phyloP scores from a whole-genome alignment of 2,329 filamentous ascomycete genomes.

The Trichoderma atrobrunneum region DNA sequence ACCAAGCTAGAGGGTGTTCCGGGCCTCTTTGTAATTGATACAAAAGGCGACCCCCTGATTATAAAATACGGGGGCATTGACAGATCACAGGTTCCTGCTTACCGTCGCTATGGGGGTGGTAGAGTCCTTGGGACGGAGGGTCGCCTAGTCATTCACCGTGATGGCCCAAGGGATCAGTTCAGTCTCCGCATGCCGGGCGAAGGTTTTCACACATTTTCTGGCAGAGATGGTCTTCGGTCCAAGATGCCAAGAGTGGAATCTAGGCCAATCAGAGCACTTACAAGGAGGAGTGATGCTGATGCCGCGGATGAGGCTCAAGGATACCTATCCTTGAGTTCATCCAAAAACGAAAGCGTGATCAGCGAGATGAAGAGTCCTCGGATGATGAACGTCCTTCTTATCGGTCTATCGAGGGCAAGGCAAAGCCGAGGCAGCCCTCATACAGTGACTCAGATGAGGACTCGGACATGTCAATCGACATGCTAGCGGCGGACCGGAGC shows the following conservation, averaged over 20 bases:
- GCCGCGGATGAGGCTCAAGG: constrained; percentile 37
- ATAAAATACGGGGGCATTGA: constrained; percentile 71
- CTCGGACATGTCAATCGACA: constrained; percentile 42
- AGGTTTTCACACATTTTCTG: constrained; percentile 29
- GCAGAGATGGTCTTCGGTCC: constrained; percentile 49
- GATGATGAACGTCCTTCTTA: constrained; percentile 55
- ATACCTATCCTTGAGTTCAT: constrained; percentile 46
- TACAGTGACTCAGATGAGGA: constrained; percentile 51
- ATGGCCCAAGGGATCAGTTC: constrained; percentile 56
- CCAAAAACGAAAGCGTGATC: constrained; percentile 43
- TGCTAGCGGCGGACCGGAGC: constrained; percentile 33
- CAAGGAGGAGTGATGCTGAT: constrained; percentile 25
- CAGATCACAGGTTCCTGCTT: constrained; percentile 67
- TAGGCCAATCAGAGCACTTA: constrained; percentile 40
- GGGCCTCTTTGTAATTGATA: constrained; percentile 61
- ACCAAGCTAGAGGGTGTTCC: constrained; percentile 21
- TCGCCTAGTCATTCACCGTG: constrained; percentile 64
- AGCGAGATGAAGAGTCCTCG: constrained; percentile 37
- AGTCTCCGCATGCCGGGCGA: constrained; percentile 47
- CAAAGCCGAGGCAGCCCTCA: constrained; percentile 47
- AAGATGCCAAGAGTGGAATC: constrained; percentile 39
- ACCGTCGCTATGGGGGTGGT: constrained; percentile 66
- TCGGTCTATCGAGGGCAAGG: constrained; percentile 63
- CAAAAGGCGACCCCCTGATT: constrained; percentile 73
- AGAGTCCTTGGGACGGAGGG: constrained; percentile 64